Evolutionary conservation across 768 basidiomycete species (phyloP), one percentile per base, ranked within the genome.

Genomic region (Pleurotus djamor): DNA sequence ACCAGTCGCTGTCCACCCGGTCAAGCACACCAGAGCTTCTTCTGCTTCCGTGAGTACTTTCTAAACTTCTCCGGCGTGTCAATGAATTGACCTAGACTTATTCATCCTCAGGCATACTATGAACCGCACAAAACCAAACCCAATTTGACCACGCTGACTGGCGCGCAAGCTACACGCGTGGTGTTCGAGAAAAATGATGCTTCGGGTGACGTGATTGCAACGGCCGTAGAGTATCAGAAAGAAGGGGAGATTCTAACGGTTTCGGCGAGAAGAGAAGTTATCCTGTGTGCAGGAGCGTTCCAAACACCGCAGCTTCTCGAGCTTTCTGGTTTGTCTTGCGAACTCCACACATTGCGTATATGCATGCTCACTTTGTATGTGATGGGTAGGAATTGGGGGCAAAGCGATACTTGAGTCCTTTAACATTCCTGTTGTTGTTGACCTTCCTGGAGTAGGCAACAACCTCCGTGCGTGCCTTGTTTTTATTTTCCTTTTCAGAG

Each of bases 371-470:
- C 66, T 74, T 14, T 34, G 12, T 48, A 35, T 16, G 10, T 12
- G 70, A n/a, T n/a, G n/a, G n/a, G n/a, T 68, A 28, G 77, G 78
- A 21, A 71, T 79, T 60, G 76, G 75, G 43, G 70, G 75, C 34
- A 67, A 68, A 38, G 65, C 60, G 1, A 61, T 73, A 8, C 62
- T 78, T 13, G 62, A 68, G 17, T 57, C 41, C 7, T 61, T 72
- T 36, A 64, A 64, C 28, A 74, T 80, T 61, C 54, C 59, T 17
- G 60, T 65, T 41, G 63, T 68, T 37, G 60, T 77, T 28, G 72
- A 79, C 57, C 66, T 78, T 1, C 74, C 76, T 2, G 71, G 68
- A n/a, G 79, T 80, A 44, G 80, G 79, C 8, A 67, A 71, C 55
- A 76, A 79, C 64, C 65, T 80, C 5, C 54, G 54, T 56, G n/a